Evolutionary conservation across 768 basidiomycete genomes (phyloP).

Genomic region (Trametes sanguinea): DNA sequence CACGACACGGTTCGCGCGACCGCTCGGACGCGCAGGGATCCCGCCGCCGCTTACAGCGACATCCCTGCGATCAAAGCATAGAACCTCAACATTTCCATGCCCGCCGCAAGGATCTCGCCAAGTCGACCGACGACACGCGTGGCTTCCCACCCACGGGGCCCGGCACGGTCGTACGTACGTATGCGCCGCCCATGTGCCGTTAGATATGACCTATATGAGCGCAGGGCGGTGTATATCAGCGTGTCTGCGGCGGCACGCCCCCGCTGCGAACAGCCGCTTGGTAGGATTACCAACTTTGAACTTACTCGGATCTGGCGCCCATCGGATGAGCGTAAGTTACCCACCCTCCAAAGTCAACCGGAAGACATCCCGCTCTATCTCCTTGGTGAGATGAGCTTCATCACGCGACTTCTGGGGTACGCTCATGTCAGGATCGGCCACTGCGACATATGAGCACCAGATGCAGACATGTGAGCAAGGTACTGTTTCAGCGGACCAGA

Average conservation of each 20-base stretch:
- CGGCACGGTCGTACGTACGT: neutral
- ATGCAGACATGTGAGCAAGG: neutral
- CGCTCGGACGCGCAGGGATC: slow-evolving; percentile 8
- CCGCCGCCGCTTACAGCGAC: neutral
- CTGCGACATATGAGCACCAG: neutral
- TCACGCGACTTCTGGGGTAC: neutral
- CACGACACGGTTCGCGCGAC: slow-evolving; percentile 1
- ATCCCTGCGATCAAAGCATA: neutral
- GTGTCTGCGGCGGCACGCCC: too few relatives aligned
- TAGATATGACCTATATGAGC: neutral
- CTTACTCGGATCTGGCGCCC: neutral
- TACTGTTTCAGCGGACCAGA: neutral
- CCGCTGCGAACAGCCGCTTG: too few relatives aligned
- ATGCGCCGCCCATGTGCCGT: neutral
- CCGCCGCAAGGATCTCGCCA: too few relatives aligned
- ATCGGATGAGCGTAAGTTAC: neutral
- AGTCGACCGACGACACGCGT: too few relatives aligned
- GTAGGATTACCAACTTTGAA: too few relatives aligned
- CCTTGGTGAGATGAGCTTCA: neutral
- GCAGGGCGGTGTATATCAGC: neutral
- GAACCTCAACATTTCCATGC: too few relatives aligned
- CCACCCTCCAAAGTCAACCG: neutral
- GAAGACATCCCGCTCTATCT: slow-evolving; percentile 6
- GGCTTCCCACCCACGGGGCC: neutral
- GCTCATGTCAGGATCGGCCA: too few relatives aligned